Evolutionary conservation across 257 asterid species (phyloP), one percentile per base, ranked within the genome.

Genomic region (Paulownia fortunei): DNA sequence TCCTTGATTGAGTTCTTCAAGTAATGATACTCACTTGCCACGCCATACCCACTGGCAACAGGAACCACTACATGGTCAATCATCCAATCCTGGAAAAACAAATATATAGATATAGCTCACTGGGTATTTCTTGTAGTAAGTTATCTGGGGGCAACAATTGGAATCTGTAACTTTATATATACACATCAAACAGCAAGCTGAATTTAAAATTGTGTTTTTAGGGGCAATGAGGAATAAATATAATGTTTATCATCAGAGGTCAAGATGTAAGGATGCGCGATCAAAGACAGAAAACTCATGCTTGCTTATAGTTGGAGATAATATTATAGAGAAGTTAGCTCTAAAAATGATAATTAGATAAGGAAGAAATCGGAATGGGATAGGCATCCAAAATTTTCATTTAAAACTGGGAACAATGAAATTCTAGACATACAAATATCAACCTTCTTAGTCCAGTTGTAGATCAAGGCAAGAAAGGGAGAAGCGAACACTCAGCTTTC

Each of bases 1-100:
- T 84, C 91, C 83, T 84, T 83, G 82, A 94, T 91, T 51, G 98
- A 94, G 86, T 79, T 84, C 84, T 92, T 94, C 90, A 94, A 86
- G 88, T 94, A 92, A 6, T 84, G 87, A 77, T 94, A 94, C 84
- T 94, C 99, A 24, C 85, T 59, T 32, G 85, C 86, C 34, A 94
- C 85, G 84, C 94, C 95, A 60, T 87, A 89, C 51, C 86, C 81
- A 72, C 87, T 88, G 56, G 98, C 97, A 11, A 91, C 88, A n/a
- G 98, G 96, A 73, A 90, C 92, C 61, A 94, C 92, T 66, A 92
- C 55, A 47, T 83, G 27, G 74, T 91, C 98, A 59, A 94, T 86
- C 94, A 84, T 84, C 96, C 87, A 89, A 49, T 91, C 98, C 98
- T 94, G 79, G 41, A 66, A 72, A 79, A 76, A 65, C 3, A 6